Evolutionary conservation across 495 filamentous ascomycete species (phyloP).

Genomic region (Penicillium odoratum): DNA sequence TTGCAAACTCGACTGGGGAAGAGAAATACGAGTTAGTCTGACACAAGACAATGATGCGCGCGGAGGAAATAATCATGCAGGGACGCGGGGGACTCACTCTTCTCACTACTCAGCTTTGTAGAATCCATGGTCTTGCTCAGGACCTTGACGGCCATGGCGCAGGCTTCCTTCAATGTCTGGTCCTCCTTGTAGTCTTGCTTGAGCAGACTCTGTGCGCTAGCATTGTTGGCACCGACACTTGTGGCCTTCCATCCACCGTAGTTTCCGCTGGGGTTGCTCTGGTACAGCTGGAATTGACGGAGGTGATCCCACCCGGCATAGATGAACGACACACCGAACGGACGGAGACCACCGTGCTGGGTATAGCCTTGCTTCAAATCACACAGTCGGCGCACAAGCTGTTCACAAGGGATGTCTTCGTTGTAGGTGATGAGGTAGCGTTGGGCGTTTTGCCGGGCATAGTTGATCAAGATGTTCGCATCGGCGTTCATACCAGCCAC

Average conservation of each 20-base stretch:
- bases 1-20: constrained; percentile 89
- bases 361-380: constrained; percentile 99
- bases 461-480: constrained; percentile 99
- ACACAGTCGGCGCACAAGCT: constrained; percentile 94
- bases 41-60: background rate
- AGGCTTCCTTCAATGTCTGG: constrained; percentile 91
- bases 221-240: constrained; percentile 96
- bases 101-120: constrained; percentile 96
- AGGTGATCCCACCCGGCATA: constrained; percentile 96
- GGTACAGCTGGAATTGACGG: constrained; percentile 97
- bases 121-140: constrained; percentile 99
- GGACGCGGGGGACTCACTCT: constrained; percentile 64
- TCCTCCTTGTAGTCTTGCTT: constrained; percentile 99
- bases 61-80: background rate
- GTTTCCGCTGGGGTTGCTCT: constrained; percentile 99
- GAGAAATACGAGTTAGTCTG: constrained; percentile 34
- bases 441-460: constrained; percentile 93
- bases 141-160: constrained; percentile 96
- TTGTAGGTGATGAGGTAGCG: constrained; percentile 98
- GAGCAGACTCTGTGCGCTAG: constrained; percentile 92
- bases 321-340: constrained; percentile 99
- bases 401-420: constrained; percentile 99
- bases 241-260: constrained; percentile 99
- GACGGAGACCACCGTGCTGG: constrained; percentile 95
- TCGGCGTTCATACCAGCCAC: constrained; percentile 99